Conservation (phyloP, 2,329 filamentous ascomycete species). For the Colletotrichum sp. region DNA sequence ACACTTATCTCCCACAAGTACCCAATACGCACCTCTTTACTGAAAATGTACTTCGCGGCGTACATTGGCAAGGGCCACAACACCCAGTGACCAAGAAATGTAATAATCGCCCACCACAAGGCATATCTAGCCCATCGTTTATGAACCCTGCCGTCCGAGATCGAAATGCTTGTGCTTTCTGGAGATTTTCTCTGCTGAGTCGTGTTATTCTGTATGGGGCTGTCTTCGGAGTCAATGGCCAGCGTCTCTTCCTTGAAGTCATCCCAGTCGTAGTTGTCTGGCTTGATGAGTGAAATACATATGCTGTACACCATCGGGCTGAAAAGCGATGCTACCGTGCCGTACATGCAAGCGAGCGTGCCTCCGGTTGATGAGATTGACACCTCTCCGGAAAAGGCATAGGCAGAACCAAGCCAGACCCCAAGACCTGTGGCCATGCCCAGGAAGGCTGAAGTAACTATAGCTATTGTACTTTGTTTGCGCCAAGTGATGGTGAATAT, state of each 20-base stretch:
- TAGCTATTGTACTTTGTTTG: conserved; percentile 51
- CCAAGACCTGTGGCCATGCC: conserved; percentile 55
- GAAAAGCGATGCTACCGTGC: conserved; percentile 53
- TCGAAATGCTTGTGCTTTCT: neutral
- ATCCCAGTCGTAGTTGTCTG: conserved; percentile 44
- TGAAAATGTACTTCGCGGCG: conserved; percentile 53
- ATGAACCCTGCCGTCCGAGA: conserved; percentile 28
- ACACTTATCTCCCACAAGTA: neutral
- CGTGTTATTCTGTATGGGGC: neutral
- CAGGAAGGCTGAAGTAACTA: conserved; percentile 53
- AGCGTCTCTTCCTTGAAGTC: conserved; percentile 44
- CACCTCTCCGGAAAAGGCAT: conserved; percentile 49
- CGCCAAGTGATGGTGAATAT: neutral
- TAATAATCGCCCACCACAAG: conserved; percentile 50
- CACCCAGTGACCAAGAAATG: conserved; percentile 58
- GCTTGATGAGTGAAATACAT: conserved; percentile 48
- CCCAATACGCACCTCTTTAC: conserved; percentile 3
- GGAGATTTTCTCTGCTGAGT: neutral
- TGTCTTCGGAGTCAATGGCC: conserved; percentile 32
- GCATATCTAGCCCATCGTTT: conserved; percentile 53
- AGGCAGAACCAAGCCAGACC: conserved; percentile 56
- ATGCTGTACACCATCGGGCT: conserved; percentile 48
- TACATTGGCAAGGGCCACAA: conserved; percentile 62
- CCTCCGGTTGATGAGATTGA: conserved; percentile 52
- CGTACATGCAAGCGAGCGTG: conserved; percentile 56